Evolutionary conservation across 73 alveolate genomes (phyloP).

Genomic region (Uronychia setigera): DNA sequence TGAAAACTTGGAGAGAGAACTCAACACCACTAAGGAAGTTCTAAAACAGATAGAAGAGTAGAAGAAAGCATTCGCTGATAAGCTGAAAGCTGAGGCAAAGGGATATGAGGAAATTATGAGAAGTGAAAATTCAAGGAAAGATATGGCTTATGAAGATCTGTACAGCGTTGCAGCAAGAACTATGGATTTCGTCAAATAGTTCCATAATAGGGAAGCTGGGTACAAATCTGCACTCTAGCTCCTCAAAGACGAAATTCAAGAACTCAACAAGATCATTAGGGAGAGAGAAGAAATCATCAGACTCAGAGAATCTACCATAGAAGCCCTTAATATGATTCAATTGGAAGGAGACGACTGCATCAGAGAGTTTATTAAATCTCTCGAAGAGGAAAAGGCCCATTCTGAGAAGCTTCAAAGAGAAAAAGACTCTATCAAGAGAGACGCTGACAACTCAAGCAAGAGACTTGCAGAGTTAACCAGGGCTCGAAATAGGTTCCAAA

Average conservation of each 20-base stretch:
- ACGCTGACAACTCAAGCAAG: background rate
- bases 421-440: background rate
- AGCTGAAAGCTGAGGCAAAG: slow-evolving; percentile 4
- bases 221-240: background rate
- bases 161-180: background rate
- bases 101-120: background rate
- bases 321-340: background rate
- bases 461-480: background rate
- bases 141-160: background rate
- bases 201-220: background rate
- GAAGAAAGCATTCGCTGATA: slow-evolving; percentile 3
- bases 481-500: background rate
- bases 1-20: slow-evolving; percentile 39
- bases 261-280: background rate
- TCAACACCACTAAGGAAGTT: slow-evolving; percentile 22
- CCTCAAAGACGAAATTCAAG: background rate
- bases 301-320: background rate
- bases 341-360: background rate
- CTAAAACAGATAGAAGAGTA: slow-evolving; percentile 23
- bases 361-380: background rate
- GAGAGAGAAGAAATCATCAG: background rate
- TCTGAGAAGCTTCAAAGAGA: background rate
- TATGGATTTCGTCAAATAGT: background rate
- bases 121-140: background rate
- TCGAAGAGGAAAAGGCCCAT: background rate